Evolutionary conservation across 495 filamentous ascomycete species (phyloP), one percentile per base, ranked within the genome.

Genomic region (Hypoxylon lenormandii): DNA sequence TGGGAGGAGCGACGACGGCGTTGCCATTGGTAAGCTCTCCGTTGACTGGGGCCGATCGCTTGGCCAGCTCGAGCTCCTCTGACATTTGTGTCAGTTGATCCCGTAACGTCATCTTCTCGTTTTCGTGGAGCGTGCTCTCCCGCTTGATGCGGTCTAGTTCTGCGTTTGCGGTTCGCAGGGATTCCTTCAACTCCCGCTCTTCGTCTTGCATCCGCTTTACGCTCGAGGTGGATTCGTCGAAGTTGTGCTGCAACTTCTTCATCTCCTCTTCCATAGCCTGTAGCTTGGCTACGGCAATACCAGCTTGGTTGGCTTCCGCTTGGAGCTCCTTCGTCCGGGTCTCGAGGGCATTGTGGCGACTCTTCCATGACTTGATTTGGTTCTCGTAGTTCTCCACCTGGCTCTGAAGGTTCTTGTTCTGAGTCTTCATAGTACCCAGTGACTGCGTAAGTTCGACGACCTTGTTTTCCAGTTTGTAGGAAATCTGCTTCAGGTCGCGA

Each of bases 391-490:
- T 97, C 76, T 98, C 92, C 30, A 98, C 89, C 80, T 98, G 94
- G 30, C 87, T 88, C 70, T 90, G 84, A 60, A 98, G 85, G 50
- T 87, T 86, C 82, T 94, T 97, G 84, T 98, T 98, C 77, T 97
- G 91, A 45, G 86, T 84, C 82, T 96, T 96, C 84, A 97, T 88
- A 28, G 92, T 89, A 72, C 94, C 93, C 76, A 98, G 77, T 52
- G 90, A 90, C 78, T 99, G 96, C 8, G 96, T 99, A 70, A 99
- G 83, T 80, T 99, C 96, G 55, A 97, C 92, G 57, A 98, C 95
- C 86, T 98, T 98, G 84, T 98, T 97, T 83, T 98, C 96, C 73
- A 98, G 80, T 82, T 96, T 98, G 82, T 98, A 98, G 12, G 94
- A 97, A 68, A 98, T 98, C 77, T 97, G 93, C 82, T 97, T 97